A percentile compares a stretch with the other conserved stretches of the same genome.
These are phyloP conservation scores for Boletellus ananas DNA, from an alignment of 768 basidiomycete genomes.

Conservation along the genomic window DNA sequence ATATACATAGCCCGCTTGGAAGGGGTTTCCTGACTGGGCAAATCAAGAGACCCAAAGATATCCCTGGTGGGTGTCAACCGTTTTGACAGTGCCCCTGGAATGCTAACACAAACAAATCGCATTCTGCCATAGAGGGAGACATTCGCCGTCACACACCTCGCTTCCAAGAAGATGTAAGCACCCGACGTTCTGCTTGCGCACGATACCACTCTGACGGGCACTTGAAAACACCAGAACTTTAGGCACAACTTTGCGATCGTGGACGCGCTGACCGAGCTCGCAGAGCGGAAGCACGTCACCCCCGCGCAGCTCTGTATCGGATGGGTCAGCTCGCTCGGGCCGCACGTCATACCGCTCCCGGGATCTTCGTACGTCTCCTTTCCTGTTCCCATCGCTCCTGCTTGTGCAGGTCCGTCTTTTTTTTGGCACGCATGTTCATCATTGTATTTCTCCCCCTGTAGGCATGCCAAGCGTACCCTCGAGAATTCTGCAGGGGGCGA, in stretches of 20 bases:
- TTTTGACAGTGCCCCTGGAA: no score
- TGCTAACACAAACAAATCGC: not conserved
- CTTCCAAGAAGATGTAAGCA: constrained; percentile 41
- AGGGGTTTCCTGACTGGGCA: constrained; percentile 51
- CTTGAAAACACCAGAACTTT: constrained; percentile 27
- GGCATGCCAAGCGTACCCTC: constrained; percentile 37
- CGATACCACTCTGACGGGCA: not conserved
- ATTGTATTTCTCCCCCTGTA: constrained; percentile 1
- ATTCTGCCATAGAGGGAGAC: constrained; percentile 34
- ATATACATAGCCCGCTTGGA: constrained; percentile 44
- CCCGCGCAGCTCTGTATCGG: constrained; percentile 42
- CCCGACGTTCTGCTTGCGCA: not conserved
- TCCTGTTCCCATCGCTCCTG: not conserved
- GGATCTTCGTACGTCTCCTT: constrained; percentile 38
- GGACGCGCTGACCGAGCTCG: constrained; percentile 38
- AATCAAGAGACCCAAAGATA: constrained; percentile 38
- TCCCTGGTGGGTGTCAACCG: constrained; percentile 24
- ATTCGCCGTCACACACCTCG: constrained; percentile 37
- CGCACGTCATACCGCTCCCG: constrained; percentile 48
- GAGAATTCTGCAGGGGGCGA: constrained; percentile 45
- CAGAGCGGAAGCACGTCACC: constrained; percentile 40
- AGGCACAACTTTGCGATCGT: constrained; percentile 44
- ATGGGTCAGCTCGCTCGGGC: constrained; percentile 40
- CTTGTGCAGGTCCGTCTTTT: not conserved
- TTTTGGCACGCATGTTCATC: not conserved